Evolutionary conservation across 1,284 basidiomycete genomes (phyloP), one percentile per base, ranked within the genome.

Genomic region (Ganoderma resinaceum): DNA sequence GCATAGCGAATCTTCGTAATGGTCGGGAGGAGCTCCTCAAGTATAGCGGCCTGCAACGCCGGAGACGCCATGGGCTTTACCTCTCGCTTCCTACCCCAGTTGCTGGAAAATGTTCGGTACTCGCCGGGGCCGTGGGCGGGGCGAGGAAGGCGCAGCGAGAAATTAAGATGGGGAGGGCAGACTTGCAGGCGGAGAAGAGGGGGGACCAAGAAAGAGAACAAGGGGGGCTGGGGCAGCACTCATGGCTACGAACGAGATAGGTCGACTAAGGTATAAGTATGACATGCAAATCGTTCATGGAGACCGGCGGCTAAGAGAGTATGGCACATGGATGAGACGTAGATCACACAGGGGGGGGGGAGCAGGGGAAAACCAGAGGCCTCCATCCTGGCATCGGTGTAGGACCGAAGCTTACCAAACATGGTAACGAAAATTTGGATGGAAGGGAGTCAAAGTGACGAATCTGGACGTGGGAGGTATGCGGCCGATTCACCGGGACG

Each of bases 1-100:
- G 72, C 69, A 65, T 73, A 73, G 46, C 72, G 72, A 23, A 70
- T 70, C 46, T 70, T 72, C 26, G 64, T 49, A 29, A 72, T 65
- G 16, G 69, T 69, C 2, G 71, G 71, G 20, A 69, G 52, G n/a
- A 68, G 63, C 29, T 66, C 61, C 33, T 63, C 59, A 18, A 72
- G 62, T 38, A 72, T 62, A 14, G 70, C 66, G 37, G 49, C 52
- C 43, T 67, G 49, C 23, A 62, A 46, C 4, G 61, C 18, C 8
- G 55, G 33, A 40, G 31, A 64, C 20, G 59, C 43, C 68, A 72
- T 67, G 62, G 20, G 35, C 14, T 65, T 29, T 37, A 35, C 20
- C 23, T 31, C 12, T 52, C 29, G 61, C 33, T 33, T 61, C 59
- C 37, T 23, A 26, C 29, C 31, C 52, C 52, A 16, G 52, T 29